Evolutionary conservation across 768 basidiomycete species (phyloP), one percentile per base, ranked within the genome.

Genomic region (Amyloporia xantha): DNA sequence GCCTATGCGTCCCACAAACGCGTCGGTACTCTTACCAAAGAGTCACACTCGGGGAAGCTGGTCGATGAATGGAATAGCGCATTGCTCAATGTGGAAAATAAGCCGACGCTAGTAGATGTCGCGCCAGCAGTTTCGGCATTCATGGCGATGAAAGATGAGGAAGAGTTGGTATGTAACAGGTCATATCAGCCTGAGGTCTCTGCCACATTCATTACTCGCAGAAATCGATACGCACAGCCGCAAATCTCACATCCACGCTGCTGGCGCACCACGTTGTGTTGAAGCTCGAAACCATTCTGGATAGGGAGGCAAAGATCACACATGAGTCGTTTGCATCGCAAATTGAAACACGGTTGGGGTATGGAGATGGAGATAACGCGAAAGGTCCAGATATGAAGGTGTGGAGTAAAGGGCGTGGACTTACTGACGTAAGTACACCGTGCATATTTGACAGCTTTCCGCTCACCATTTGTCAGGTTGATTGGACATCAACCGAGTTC

Each of bases 351-450:
- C 79, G 92, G 42, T 74, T 97, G 51, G 95, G 94, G 10, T 89
- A 85, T 17, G 88, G 86, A 37, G 85, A 87, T 58, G 88, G 84
- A 15, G 79, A 75, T 37, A 75, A 75, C 51, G 81, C 79, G 2
- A 91, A 89, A 60, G 85, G 85, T 2, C 90, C 92, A 4, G 93
- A 97, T 63, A 90, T 86, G 83, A 91, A 84, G 62, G 81, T 95
- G 15, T 97, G 95, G 93, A 78, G 74, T 58, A 76, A 88, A 60
- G 85, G 81, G 12, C 82, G 84, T 42, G 80, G 78, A 5, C 62
- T 91, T 27, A 79, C 74, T 49, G 84, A 90, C 44, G 92, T 92
- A 57, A 58, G 87, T 73, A 9, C 46, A 30, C 33, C 21, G 19
- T 11, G 27, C 13, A 44, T 36, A 21, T 23, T 28, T 17, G 12